Evolutionary conservation across 2,329 filamentous ascomycete species (phyloP), one percentile per base, ranked within the genome.

Genomic region (Dryadomyces quercus-mongolicae): DNA sequence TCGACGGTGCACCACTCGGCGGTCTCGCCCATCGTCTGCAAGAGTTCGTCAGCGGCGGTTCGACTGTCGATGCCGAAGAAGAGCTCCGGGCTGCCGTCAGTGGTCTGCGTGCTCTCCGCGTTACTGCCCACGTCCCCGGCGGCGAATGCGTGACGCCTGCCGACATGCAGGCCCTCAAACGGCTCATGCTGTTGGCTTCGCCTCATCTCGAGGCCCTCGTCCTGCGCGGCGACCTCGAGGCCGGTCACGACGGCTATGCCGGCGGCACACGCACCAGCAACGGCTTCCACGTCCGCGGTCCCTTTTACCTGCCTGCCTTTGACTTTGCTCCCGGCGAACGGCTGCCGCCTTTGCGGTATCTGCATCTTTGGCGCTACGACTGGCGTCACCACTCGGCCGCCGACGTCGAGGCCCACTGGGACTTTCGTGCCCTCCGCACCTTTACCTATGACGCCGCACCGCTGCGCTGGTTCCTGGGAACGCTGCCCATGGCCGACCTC

Each of bases 281-380:
- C 8, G 21, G 22, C 20, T 65, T 74, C 2, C 62, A 68, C 69
- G 52, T 74, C 58, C 62, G 68, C 34, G 73, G 74, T 53, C 62
- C 69, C 12, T 56, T 56, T 40, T 56, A 74, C 53, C 73, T 73
- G 3, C 73, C 69, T 15, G 68, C 64, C 47, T 75, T 77, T 58
- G 56, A 56, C 2, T 76, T 77, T 36, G 43, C 53, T 0, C 57
- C 56, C 0, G 63, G 60, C 18, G 73, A 77, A 54, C 65, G 70
- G 12, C 61, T 77, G 22, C 74, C 74, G 1, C 62, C 73, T 0
- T 60, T 77, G 5, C 60, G 59, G 20, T 67, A 72, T 8, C 63
- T 77, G 3, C 63, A 61, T 1, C 62, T 78, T 42, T 68, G 67
- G 50, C 74, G 71, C 1, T 77, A 78, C 57, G 70, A 76, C 62